Base-by-base conservation (phyloP, 768 basidiomycete genomes). In the Auricularia sp. region DNA sequence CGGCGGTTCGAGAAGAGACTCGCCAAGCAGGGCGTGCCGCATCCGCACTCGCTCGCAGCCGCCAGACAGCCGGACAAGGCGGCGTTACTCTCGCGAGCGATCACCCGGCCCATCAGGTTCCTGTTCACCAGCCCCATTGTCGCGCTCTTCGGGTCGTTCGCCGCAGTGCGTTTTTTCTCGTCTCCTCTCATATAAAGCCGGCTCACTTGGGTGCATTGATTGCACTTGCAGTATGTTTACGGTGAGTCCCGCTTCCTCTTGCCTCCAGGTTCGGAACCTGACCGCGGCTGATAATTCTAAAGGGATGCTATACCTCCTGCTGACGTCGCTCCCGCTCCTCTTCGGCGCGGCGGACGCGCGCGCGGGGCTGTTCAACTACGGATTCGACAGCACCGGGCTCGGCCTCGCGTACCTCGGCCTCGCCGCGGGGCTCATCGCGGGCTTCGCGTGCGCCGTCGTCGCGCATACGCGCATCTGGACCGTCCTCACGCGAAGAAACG, bases 21-120 rank as follows among this genome's bases (percentile, higher is more conserved):
- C 36, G 36, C 21, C 21, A 23, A 51, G 14, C 54, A 34, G 16
- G 35, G 10, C 11, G 21, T 16, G 16, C 8, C 16, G 33, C 7
- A n/a, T 8, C 62, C n/a, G 14, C 18, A 56, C 36, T 18, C 33
- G 10, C 36, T 10, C 14, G n/a, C n/a, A 61, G 14, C 33, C 39
- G 34, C 18, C 10, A n/a, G 29, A 10, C 51, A n/a, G 14, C 36
- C 59, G 44, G 60, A 65, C 34, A 23, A 10, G 44, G 8, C 61
- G 18, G 56, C 29, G 21, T 12, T 65, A 14, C 36, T 65, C 61
- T 35, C 44, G n/a, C 58, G 36, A 1, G 64, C 64, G 12, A 61
- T 65, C 16, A 65, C 64, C 5, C 64, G 64, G n/a, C 64, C 64
- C 12, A 42, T 60, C 12, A 60, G 64, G 29, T 61, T 65, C 60